phyloP scores from a whole-genome alignment of 2,329 filamentous ascomycete genomes.

The Coniella vitis region DNA sequence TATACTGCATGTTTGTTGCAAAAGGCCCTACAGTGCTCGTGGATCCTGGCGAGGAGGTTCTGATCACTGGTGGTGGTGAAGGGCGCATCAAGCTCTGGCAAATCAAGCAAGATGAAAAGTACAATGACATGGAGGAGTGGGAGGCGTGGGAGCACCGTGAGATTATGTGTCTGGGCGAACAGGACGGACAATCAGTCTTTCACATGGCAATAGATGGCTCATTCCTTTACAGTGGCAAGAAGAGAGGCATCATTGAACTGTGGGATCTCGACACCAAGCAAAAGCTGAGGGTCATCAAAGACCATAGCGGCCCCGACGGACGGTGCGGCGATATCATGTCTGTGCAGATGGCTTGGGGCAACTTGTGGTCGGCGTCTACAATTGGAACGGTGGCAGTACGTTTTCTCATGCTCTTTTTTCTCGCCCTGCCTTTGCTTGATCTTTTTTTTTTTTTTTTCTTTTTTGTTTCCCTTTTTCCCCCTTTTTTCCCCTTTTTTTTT shows the following conservation, averaged over 20 bases:
- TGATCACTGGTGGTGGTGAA: constrained; percentile 89
- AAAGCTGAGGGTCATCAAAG: constrained; percentile 77
- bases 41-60: constrained; percentile 67
- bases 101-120: constrained; percentile 44
- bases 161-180: constrained; percentile 57
- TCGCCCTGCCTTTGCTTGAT: not conserved
- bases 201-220: constrained; percentile 83
- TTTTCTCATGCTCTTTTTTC: constrained; percentile 7
- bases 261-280: constrained; percentile 97
- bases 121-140: constrained; percentile 56
- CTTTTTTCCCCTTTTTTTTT: not conserved
- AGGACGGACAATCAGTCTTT: constrained; percentile 56
- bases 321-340: constrained; percentile 68
- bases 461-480: not conserved
- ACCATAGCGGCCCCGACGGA: constrained; percentile 42
- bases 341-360: constrained; percentile 76
- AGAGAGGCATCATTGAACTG: constrained; percentile 82
- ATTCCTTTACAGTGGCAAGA: constrained; percentile 85
- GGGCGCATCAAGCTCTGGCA: constrained; percentile 94
- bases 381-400: constrained; percentile 77
- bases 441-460: not conserved
- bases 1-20: constrained; percentile 91
- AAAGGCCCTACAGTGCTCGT: constrained; percentile 61
- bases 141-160: constrained; percentile 16
- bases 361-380: constrained; percentile 83